phyloP scores from a whole-genome alignment of 2,329 filamentous ascomycete genomes.

The Penicillium sp. region DNA sequence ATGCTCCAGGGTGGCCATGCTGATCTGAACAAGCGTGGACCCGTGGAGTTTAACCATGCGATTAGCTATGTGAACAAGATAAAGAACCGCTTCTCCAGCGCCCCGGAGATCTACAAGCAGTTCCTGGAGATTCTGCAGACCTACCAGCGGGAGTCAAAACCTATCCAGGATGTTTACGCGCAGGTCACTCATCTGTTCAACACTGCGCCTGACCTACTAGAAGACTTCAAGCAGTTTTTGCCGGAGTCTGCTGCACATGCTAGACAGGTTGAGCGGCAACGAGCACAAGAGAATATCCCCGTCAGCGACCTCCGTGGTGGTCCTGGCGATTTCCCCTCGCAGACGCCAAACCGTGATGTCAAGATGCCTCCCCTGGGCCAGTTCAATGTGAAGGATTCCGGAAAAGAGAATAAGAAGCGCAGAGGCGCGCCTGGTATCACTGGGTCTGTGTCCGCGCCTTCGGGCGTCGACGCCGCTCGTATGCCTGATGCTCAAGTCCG shows the following conservation, averaged over 20 bases:
- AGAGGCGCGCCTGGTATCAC: slow-evolving; percentile 53
- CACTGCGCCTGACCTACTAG: slow-evolving; percentile 84
- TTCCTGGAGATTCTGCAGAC: slow-evolving; percentile 97
- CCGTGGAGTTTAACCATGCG: slow-evolving; percentile 97
- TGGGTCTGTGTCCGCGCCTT: slow-evolving; percentile 33
- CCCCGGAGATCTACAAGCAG: slow-evolving; percentile 98
- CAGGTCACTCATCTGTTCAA: slow-evolving; percentile 94
- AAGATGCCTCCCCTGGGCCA: slow-evolving; percentile 92
- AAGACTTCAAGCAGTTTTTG: slow-evolving; percentile 98
- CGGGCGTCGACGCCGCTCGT: slow-evolving; percentile 29
- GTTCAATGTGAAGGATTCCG: slow-evolving; percentile 79
- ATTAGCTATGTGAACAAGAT: slow-evolving; percentile 99
- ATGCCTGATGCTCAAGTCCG: slow-evolving; percentile 35
- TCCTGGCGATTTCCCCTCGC: slow-evolving; percentile 43
- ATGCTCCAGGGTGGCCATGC: slow-evolving; percentile 53
- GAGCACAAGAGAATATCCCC: slow-evolving; percentile 61
- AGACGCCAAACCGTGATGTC: slow-evolving; percentile 50
- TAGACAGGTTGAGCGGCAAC: slow-evolving; percentile 58
- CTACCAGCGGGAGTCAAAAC: slow-evolving; percentile 95
- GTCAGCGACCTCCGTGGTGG: slow-evolving; percentile 60
- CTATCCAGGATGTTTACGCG: slow-evolving; percentile 95
- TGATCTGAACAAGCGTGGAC: slow-evolving; percentile 75
- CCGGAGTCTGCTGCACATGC: slow-evolving; percentile 77
- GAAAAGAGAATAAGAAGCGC: slow-evolving; percentile 87
- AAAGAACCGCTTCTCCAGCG: slow-evolving; percentile 96